These are phyloP conservation scores for Alternaria ventricosa DNA, from an alignment of 2,329 filamentous ascomycete species.

Conservation along the genomic window DNA sequence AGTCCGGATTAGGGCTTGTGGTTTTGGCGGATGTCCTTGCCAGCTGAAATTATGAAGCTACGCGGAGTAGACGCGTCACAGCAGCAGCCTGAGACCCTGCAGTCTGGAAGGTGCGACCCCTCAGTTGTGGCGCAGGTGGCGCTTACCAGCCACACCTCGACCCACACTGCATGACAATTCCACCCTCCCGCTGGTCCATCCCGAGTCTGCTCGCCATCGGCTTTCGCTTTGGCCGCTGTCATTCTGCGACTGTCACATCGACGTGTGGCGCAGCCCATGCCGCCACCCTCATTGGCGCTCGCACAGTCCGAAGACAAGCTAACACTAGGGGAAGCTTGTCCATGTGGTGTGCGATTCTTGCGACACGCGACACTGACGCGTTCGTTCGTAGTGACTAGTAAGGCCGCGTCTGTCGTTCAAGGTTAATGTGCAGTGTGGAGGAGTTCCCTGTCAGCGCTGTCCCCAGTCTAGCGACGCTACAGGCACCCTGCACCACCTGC, in stretches of 20 bases:
- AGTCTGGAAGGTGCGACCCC: slow-evolving; percentile 4
- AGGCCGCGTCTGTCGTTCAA: background rate
- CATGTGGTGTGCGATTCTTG: background rate
- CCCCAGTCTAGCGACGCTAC: background rate
- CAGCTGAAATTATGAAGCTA: slow-evolving; percentile 18
- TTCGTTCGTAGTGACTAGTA: background rate
- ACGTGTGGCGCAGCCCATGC: background rate
- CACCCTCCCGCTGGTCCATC: background rate
- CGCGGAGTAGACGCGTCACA: slow-evolving; percentile 16
- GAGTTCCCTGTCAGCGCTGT: background rate
- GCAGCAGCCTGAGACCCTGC: slow-evolving; percentile 11
- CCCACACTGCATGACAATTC: background rate
- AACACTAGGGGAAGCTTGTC: background rate
- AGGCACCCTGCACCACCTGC: background rate
- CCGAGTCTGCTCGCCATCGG: background rate
- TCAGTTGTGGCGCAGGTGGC: slow-evolving; percentile 8
- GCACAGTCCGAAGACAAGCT: background rate
- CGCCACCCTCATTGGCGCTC: background rate
- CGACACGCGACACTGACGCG: background rate
- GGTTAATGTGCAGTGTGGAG: background rate
- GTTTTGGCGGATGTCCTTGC: slow-evolving; percentile 1
- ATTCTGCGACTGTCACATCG: background rate
- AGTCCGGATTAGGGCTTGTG: slow-evolving; percentile 9
- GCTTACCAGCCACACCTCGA: background rate
- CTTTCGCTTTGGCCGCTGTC: background rate